A percentile compares a stretch with the other conserved stretches of the same genome.
Evolutionary conservation across 1,139 yeast species (phyloP).

Genomic region (Ogataea hybrid): DNA sequence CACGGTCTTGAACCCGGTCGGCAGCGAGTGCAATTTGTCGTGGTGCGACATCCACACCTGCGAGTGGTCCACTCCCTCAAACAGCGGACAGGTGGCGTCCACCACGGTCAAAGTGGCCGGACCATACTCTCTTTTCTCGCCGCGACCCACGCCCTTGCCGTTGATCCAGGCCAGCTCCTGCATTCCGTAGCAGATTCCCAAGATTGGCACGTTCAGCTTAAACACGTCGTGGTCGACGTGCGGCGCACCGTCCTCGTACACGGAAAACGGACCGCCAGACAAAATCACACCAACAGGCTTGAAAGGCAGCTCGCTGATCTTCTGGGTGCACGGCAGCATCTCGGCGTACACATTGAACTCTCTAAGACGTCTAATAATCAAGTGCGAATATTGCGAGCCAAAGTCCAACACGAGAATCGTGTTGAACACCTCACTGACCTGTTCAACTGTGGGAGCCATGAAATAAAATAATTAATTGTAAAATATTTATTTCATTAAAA

Average conservation of each 20-base stretch:
- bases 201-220: slow-evolving; percentile 86
- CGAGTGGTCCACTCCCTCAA: slow-evolving; percentile 86
- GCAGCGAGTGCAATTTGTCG: slow-evolving; percentile 89
- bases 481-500: slow-evolving; percentile 1
- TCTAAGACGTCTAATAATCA: slow-evolving; percentile 95
- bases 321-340: slow-evolving; percentile 98
- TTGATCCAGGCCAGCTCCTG: slow-evolving; percentile 99
- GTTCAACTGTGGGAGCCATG: slow-evolving; percentile 20
- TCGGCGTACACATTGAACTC: slow-evolving; percentile 98
- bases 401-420: slow-evolving; percentile 96
- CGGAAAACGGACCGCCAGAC: slow-evolving; percentile 98
- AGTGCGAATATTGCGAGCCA: slow-evolving; percentile 97
- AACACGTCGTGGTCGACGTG: slow-evolving; percentile 96
- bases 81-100: slow-evolving; percentile 67
- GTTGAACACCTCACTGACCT: slow-evolving; percentile 85
- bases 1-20: slow-evolving; percentile 83
- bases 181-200: slow-evolving; percentile 99
- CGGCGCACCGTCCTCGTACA: slow-evolving; percentile 91
- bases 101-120: slow-evolving; percentile 81
- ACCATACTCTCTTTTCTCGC: slow-evolving; percentile 98
- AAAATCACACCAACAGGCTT: slow-evolving; percentile 95
- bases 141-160: slow-evolving; percentile 93
- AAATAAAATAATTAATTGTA: not conserved
- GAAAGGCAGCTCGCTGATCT: slow-evolving; percentile 87
- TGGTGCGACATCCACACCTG: slow-evolving; percentile 99